phyloP scores from a whole-genome alignment of 495 filamentous ascomycete genomes.

The Aspergillus homomorphus region DNA sequence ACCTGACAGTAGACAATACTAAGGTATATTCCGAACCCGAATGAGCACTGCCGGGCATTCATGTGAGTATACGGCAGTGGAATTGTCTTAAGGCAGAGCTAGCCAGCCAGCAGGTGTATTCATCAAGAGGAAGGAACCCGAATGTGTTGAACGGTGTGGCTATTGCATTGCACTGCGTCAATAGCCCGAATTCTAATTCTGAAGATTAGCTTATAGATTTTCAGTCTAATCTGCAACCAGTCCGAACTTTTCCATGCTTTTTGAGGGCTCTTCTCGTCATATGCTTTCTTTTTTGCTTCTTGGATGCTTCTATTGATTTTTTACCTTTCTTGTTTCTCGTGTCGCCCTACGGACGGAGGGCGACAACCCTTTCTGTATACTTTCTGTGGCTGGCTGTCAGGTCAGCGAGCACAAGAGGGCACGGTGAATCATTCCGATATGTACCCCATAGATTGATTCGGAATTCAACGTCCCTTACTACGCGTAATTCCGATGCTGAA shows the following conservation, averaged over 20 bases:
- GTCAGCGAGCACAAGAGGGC: background rate
- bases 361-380: background rate
- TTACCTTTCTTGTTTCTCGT: background rate
- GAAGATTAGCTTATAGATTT: conserved; percentile 8
- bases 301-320: background rate
- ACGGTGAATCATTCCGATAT: background rate
- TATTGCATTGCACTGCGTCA: conserved; percentile 12
- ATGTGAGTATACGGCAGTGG: too few species aligned
- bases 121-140: too few species aligned
- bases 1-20: background rate
- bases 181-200: conserved; percentile 9
- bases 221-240: conserved; percentile 3
- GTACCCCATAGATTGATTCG: background rate
- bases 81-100: too few species aligned
- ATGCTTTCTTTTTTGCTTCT: background rate
- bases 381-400: background rate
- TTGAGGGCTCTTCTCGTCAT: background rate
- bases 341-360: background rate
- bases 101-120: too few species aligned
- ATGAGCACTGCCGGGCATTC: too few species aligned
- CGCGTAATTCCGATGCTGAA: background rate
- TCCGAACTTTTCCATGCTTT: background rate
- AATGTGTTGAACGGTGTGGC: too few species aligned
- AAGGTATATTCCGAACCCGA: too few species aligned
- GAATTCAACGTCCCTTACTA: background rate